Evolutionary conservation across 495 filamentous ascomycete genomes (phyloP).

Genomic region (Lophiotrema nucula): DNA sequence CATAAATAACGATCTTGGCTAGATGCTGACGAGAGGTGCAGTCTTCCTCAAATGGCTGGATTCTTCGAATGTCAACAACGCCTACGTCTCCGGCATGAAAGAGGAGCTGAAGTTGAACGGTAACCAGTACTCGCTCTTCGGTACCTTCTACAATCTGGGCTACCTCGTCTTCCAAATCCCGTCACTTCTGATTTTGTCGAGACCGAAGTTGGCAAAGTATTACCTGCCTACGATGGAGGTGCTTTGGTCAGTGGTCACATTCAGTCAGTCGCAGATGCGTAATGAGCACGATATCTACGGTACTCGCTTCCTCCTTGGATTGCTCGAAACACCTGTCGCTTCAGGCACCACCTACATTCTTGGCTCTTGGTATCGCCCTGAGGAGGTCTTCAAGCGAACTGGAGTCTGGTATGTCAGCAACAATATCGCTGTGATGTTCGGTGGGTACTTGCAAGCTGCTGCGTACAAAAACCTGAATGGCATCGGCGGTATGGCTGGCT

Average conservation of each 20-base stretch:
- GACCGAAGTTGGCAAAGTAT: conserved; percentile 23
- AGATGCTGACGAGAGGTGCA: conserved; percentile 2
- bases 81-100: conserved; percentile 72
- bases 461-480: conserved; percentile 48
- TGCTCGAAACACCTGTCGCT: conserved; percentile 37
- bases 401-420: conserved; percentile 46
- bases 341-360: conserved; percentile 53
- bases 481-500: conserved; percentile 41
- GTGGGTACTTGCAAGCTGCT: conserved; percentile 53
- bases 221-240: conserved; percentile 47
- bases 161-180: conserved; percentile 50
- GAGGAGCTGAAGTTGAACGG: conserved; percentile 61
- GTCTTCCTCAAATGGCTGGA: conserved; percentile 69
- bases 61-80: conserved; percentile 68
- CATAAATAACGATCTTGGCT: too few species aligned
- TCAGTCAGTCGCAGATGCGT: conserved; percentile 50
- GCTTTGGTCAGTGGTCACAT: conserved; percentile 51
- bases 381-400: conserved; percentile 56
- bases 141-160: conserved; percentile 46
- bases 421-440: conserved; percentile 41
- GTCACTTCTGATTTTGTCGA: conserved; percentile 33
- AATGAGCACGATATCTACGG: conserved; percentile 53
- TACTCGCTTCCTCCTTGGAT: conserved; percentile 46
- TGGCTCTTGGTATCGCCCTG: conserved; percentile 58
- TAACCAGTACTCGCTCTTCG: conserved; percentile 62